These are phyloP conservation scores for Peronospora destructor DNA, from an alignment of 352 stramenopile genomes.

Conservation along the genomic window DNA sequence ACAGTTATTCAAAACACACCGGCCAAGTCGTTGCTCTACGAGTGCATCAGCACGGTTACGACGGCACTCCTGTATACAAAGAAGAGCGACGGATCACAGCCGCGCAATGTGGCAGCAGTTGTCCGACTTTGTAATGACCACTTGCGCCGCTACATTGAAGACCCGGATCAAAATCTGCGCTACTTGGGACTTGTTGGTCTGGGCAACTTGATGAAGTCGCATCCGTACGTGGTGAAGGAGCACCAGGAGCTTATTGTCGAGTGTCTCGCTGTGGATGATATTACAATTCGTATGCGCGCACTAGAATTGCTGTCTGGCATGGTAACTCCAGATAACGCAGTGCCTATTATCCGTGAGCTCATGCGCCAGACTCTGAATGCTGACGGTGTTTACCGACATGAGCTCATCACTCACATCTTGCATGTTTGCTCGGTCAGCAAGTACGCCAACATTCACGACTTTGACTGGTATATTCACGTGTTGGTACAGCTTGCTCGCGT, in stretches of 20 bases:
- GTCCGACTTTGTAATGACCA: constrained; percentile 94
- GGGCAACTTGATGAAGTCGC: constrained; percentile 93
- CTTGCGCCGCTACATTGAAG: constrained; percentile 93
- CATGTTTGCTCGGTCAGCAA: constrained; percentile 96
- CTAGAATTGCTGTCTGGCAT: constrained; percentile 94
- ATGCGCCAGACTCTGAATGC: constrained; percentile 92
- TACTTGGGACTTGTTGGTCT: constrained; percentile 97
- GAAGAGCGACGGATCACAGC: constrained; percentile 93
- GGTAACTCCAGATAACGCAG: constrained; percentile 93
- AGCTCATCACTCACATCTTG: constrained; percentile 94
- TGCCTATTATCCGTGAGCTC: constrained; percentile 94
- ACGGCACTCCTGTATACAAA: constrained; percentile 94
- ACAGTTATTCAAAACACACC: constrained; percentile 96
- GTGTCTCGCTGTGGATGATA: constrained; percentile 96
- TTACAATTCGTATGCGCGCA: constrained; percentile 97
- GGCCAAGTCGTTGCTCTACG: constrained; percentile 97
- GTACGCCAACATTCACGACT: constrained; percentile 96
- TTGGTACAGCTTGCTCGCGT: constrained; percentile 92
- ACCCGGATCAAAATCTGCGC: constrained; percentile 98
- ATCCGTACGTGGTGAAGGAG: constrained; percentile 92
- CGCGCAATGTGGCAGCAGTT: constrained; percentile 89
- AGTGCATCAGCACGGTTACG: constrained; percentile 96
- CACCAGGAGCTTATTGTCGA: constrained; percentile 93
- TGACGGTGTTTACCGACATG: constrained; percentile 91
- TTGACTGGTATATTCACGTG: constrained; percentile 98